Percentiles rank a stretch among this genome's conserved stretches.
Conservation (phyloP, 441 rosid genomes). For the Croton setiger region DNA sequence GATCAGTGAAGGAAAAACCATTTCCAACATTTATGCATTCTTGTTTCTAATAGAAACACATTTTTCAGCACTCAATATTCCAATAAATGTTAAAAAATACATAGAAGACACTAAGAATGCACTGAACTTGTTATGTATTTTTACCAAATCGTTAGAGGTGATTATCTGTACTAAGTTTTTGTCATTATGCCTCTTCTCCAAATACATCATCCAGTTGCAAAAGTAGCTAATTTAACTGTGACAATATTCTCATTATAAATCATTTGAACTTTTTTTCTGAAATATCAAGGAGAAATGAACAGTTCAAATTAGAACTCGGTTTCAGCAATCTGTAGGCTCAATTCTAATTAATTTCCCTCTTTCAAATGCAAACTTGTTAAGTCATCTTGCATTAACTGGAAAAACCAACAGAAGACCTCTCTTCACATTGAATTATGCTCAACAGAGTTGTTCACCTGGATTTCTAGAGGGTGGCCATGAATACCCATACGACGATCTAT, state of each 20-base stretch:
- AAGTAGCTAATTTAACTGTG: neutral
- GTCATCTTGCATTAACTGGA: neutral
- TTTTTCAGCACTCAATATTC: constrained; percentile 2
- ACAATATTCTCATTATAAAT: neutral
- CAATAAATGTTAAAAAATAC: neutral
- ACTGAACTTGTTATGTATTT: neutral
- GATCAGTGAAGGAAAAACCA: neutral
- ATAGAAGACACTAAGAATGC: neutral
- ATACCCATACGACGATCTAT: constrained; percentile 95
- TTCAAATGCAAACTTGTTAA: neutral
- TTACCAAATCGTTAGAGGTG: neutral
- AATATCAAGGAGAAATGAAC: neutral
- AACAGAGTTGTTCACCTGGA: constrained; percentile 48
- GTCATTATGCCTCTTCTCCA: neutral
- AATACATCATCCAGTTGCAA: constrained; percentile 3
- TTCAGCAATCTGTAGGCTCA: neutral
- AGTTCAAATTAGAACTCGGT: neutral
- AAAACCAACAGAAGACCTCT: neutral
- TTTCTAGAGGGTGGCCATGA: constrained; percentile 94
- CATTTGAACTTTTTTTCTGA: neutral
- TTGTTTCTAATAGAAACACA: neutral
- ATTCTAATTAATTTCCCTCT: neutral
- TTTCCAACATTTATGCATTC: neutral
- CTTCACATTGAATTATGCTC: neutral
- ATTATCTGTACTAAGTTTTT: neutral